Conservation (phyloP, 306 rosid species). For the Quercus robur region DNA sequence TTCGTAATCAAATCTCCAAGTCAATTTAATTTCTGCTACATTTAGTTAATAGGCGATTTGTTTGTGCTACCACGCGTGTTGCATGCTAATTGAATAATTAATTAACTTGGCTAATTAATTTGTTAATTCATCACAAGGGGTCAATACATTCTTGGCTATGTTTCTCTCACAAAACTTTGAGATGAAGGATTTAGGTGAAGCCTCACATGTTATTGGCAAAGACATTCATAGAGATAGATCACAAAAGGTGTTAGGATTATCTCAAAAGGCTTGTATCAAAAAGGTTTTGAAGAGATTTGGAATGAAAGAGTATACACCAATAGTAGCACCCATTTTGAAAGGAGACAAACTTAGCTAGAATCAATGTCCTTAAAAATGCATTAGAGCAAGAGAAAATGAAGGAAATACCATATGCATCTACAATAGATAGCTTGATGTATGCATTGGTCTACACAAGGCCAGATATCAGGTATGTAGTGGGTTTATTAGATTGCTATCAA, state of each 20-base stretch:
- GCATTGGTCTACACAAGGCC: neutral
- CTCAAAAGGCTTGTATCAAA: neutral
- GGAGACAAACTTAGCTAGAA: neutral
- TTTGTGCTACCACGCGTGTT: no score
- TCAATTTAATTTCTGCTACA: no score
- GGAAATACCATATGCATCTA: neutral
- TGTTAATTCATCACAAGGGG: no score
- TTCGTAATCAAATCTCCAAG: no score
- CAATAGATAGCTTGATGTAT: neutral
- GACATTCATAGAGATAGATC: neutral
- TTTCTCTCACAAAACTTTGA: neutral
- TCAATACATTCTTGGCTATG: no score
- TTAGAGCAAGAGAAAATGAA: neutral
- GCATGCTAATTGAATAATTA: no score
- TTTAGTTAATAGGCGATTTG: no score
- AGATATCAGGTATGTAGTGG: neutral
- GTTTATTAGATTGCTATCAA: neutral
- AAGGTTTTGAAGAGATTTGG: neutral
- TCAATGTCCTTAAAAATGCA: neutral
- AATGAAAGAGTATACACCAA: neutral
- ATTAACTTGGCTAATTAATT: no score
- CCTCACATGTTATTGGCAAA: neutral
- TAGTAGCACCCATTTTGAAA: neutral
- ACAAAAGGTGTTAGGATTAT: neutral
- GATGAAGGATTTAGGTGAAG: neutral